A percentile compares a stretch with the other conserved stretches of the same genome.
Evolutionary conservation across 1,284 basidiomycete species (phyloP).

Genomic region (Ganoderma meredithae): DNA sequence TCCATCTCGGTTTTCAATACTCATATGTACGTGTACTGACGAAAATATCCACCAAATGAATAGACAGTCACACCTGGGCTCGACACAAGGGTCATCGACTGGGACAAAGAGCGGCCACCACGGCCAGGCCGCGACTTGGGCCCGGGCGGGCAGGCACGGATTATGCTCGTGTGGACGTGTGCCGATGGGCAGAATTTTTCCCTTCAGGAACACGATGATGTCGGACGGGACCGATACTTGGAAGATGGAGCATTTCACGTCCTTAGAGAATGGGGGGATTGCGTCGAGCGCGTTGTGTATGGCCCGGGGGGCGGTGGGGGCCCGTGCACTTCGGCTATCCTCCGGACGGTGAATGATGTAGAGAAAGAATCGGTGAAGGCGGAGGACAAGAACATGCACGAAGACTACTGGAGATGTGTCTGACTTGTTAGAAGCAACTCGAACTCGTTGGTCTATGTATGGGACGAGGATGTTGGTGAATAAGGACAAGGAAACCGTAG

Average conservation of each 20-base stretch:
- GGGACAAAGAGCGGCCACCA: neutral
- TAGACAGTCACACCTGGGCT: neutral
- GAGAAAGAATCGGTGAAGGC: neutral
- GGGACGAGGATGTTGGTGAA: too few species aligned
- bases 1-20: neutral
- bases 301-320: neutral
- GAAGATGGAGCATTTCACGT: neutral
- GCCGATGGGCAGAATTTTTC: neutral
- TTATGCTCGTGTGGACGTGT: neutral
- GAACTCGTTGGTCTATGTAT: too few species aligned
- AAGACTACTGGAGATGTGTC: conserved; percentile 5
- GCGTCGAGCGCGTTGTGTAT: conserved; percentile 1
- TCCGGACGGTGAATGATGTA: neutral
- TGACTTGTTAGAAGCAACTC: neutral
- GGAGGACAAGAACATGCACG: neutral
- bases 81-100: neutral
- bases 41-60: neutral
- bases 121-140: neutral
- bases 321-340: neutral
- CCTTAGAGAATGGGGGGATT: neutral
- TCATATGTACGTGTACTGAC: neutral
- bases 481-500: too few species aligned
- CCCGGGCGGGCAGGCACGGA: neutral
- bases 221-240: neutral
- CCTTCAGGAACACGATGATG: neutral